phyloP scores from a whole-genome alignment of 371 early-diverging fungal species.

The Mortierella sp. region DNA sequence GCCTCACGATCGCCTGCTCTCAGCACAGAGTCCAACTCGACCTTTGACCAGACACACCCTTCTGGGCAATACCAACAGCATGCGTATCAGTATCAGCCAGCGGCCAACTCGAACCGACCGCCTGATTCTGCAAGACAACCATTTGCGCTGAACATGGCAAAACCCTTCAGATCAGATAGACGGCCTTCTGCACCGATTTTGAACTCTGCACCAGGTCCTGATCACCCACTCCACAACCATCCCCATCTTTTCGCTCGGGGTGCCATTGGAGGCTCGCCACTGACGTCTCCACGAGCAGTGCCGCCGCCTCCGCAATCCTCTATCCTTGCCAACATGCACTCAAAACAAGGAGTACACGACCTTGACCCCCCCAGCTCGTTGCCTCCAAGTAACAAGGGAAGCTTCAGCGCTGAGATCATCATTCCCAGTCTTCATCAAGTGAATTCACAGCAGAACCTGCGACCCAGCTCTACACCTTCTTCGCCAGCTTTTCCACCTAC shows the following conservation, averaged over 20 bases:
- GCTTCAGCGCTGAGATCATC: slow-evolving; percentile 32
- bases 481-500: slow-evolving; percentile 45
- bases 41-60: slow-evolving; percentile 9
- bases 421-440: slow-evolving; percentile 28
- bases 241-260: slow-evolving; percentile 21
- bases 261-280: slow-evolving; percentile 19
- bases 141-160: slow-evolving; percentile 45
- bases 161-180: slow-evolving; percentile 35
- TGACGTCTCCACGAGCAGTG: slow-evolving; percentile 42
- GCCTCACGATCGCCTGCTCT: slow-evolving; percentile 47
- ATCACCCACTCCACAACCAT: slow-evolving; percentile 31
- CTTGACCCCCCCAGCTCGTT: slow-evolving; percentile 13
- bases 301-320: slow-evolving; percentile 31
- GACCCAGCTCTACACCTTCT: slow-evolving; percentile 39
- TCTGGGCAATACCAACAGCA: slow-evolving; percentile 19
- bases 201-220: slow-evolving; percentile 28
- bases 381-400: slow-evolving; percentile 10
- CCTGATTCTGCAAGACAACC: slow-evolving; percentile 29
- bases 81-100: slow-evolving; percentile 10
- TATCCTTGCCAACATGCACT: slow-evolving; percentile 29
- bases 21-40: slow-evolving; percentile 8
- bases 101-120: slow-evolving; percentile 4
- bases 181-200: slow-evolving; percentile 51
- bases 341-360: slow-evolving; percentile 27
- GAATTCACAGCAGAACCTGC: slow-evolving; percentile 2